phyloP scores from a whole-genome alignment of 176 grass and related monocot species.

The Otatea glauca region DNA sequence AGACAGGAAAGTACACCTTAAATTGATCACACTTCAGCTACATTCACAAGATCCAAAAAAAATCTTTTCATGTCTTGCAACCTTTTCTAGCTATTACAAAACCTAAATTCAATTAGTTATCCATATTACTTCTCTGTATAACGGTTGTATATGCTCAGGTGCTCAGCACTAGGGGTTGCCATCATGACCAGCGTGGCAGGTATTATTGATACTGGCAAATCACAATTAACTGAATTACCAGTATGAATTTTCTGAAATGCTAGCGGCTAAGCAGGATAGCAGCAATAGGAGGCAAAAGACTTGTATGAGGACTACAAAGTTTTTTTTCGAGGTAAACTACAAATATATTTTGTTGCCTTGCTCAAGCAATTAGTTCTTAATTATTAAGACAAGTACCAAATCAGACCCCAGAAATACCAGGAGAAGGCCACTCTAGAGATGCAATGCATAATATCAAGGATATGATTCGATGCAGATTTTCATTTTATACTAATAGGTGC shows the following conservation, averaged over 20 bases:
- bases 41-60: conserved; percentile 5
- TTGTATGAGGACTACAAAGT: neutral
- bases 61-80: neutral
- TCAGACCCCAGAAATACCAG: neutral
- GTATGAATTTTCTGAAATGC: neutral
- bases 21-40: conserved; percentile 20
- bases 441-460: neutral
- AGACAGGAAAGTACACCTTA: neutral
- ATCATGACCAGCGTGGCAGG: neutral
- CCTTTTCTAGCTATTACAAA: conserved; percentile 24
- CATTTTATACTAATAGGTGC: conserved; percentile 19
- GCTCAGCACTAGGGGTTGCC: neutral
- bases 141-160: neutral
- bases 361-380: conserved; percentile 13
- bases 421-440: neutral
- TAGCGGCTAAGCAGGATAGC: neutral
- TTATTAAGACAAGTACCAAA: neutral
- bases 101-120: conserved; percentile 1
- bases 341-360: conserved; percentile 4
- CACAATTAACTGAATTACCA: neutral
- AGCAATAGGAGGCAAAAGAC: conserved; percentile 5
- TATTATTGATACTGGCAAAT: conserved; percentile 23
- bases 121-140: neutral
- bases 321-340: neutral
- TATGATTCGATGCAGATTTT: neutral